Conservation (phyloP, 139 green algal species). For the Raphidocelis subcapitata region DNA sequence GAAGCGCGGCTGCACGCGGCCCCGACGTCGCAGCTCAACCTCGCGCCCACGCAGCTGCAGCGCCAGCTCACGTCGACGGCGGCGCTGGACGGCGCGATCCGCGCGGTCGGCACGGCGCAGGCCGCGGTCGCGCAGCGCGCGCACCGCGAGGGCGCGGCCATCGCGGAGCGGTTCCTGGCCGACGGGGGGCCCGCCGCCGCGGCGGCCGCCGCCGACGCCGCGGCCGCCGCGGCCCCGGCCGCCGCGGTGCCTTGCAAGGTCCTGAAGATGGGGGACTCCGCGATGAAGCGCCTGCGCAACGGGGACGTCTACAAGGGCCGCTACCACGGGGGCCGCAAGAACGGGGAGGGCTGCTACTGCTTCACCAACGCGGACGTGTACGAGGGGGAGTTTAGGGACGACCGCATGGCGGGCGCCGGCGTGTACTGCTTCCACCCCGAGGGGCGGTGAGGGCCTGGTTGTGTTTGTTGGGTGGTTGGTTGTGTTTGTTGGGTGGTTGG, state of each 20-base stretch:
- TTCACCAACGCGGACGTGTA: constrained; percentile 71
- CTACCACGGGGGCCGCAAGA: constrained; percentile 56
- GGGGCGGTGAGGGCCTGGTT: constrained; percentile 11
- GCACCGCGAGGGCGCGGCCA: constrained; percentile 26
- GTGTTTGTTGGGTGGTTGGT: too few species aligned
- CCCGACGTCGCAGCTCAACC: not conserved
- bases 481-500: too few species aligned
- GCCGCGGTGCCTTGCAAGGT: constrained; percentile 19
- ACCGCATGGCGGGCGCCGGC: constrained; percentile 64
- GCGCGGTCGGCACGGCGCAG: constrained; percentile 49
- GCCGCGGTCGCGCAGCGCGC: constrained; percentile 41
- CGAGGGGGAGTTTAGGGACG: constrained; percentile 66
- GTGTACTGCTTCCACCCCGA: constrained; percentile 63
- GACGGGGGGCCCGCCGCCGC: not conserved
- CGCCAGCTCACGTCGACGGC: constrained; percentile 32
- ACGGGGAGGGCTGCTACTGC: constrained; percentile 62
- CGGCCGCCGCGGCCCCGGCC: not conserved
- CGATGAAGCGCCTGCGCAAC: constrained; percentile 64
- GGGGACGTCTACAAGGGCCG: constrained; percentile 69
- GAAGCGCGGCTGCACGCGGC: not conserved
- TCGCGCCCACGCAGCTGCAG: not conserved
- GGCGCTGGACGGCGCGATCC: constrained; percentile 45
- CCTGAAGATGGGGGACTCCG: constrained; percentile 54
- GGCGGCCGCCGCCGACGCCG: not conserved
- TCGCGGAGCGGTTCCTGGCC: constrained; percentile 25